A percentile compares a stretch with the other conserved stretches of the same genome.
Conservation (phyloP, 441 rosid species). For the Omphalea diandra region DNA sequence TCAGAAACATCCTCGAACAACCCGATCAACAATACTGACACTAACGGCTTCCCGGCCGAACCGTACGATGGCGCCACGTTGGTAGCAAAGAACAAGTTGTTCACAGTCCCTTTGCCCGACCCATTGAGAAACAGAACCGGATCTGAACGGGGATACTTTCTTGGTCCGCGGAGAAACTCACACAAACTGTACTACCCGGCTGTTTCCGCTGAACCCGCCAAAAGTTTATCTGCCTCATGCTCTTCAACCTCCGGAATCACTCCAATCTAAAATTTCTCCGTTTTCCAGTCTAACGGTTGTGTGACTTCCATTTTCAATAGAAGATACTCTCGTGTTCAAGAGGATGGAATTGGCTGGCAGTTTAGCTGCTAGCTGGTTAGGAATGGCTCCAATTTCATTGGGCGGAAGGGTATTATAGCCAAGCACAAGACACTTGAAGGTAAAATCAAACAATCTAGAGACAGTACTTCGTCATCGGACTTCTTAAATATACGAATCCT, state of each 20-base stretch:
- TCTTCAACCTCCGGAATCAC: conserved; percentile 75
- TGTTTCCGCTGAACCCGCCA: conserved; percentile 40
- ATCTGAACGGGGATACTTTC: conserved; percentile 56
- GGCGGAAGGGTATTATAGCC: conserved; percentile 83
- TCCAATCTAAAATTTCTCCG: conserved; percentile 55
- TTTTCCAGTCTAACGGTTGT: conserved; percentile 48
- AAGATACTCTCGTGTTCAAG: conserved; percentile 52
- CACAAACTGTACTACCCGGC: conserved; percentile 61
- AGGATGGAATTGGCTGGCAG: conserved; percentile 50
- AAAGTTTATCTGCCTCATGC: conserved; percentile 56
- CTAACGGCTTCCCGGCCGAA: conserved; percentile 59
- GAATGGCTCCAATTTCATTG: conserved; percentile 72
- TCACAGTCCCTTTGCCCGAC: conserved; percentile 65
- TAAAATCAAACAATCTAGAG: conserved; percentile 72
- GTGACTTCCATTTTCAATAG: conserved; percentile 38
- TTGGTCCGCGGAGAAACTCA: conserved; percentile 60
- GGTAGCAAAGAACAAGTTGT: conserved; percentile 86
- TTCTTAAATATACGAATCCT: conserved; percentile 51
- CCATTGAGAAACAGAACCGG: conserved; percentile 81
- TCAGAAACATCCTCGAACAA: conserved; percentile 49
- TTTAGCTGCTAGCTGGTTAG: conserved; percentile 56
- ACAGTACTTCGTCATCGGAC: conserved; percentile 52
- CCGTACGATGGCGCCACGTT: conserved; percentile 80
- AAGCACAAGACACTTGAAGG: conserved; percentile 86
- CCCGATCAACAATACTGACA: conserved; percentile 79